Conservation (phyloP, 164 flowering plant genomes). For the Tetrastigma voinierianum region DNA sequence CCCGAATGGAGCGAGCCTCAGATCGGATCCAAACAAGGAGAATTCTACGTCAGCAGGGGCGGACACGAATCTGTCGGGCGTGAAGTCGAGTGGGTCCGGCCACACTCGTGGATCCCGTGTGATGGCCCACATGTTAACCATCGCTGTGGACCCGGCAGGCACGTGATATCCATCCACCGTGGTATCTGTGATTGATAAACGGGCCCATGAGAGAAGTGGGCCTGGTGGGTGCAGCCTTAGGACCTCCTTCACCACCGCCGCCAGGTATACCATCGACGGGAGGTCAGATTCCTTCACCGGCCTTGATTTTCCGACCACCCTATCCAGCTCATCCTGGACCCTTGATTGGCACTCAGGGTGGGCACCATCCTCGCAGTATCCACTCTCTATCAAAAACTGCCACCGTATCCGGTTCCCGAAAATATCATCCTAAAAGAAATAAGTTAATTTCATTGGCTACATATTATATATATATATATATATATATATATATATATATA, state of each 20-base stretch:
- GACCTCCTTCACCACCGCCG: conserved; percentile 54
- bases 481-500: no score
- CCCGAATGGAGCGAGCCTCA: conserved; percentile 78
- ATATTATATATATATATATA: no score
- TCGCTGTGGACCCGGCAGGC: conserved; percentile 39
- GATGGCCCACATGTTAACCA: conserved; percentile 52
- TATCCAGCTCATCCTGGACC: conserved; percentile 46
- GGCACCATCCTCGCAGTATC: conserved; percentile 53
- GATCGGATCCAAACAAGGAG: conserved; percentile 56
- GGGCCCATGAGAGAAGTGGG: conserved; percentile 72
- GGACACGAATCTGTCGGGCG: conserved; percentile 53
- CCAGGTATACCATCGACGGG: conserved; percentile 28
- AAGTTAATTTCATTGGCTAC: not conserved
- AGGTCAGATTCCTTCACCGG: conserved; percentile 37
- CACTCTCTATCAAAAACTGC: conserved; percentile 61
- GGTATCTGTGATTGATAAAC: conserved; percentile 37
- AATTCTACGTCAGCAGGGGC: conserved; percentile 31
- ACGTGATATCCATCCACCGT: conserved; percentile 28
- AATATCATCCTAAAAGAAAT: conserved; percentile 56
- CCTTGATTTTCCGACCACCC: conserved; percentile 41
- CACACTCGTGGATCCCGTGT: conserved; percentile 50
- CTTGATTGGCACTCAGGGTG: conserved; percentile 49
- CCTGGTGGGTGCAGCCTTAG: conserved; percentile 71
- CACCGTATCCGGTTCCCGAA: conserved; percentile 59
- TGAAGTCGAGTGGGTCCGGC: conserved; percentile 53